Base-by-base conservation (phyloP, 2,329 filamentous ascomycete genomes). In the Trichophyton mentagrophytes region DNA sequence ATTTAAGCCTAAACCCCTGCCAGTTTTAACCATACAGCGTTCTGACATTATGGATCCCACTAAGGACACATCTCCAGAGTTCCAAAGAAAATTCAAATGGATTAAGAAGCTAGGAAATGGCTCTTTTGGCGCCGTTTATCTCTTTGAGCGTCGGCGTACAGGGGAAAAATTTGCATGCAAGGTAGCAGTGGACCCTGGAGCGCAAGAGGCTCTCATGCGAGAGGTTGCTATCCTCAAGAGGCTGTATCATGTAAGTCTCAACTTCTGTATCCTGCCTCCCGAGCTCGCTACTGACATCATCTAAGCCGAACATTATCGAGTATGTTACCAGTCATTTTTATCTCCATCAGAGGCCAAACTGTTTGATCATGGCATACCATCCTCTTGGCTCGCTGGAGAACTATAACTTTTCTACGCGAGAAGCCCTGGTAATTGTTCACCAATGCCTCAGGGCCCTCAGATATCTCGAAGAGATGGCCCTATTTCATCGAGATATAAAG, bases 361-460 rank as follows among this genome's bases (percentile, higher is more conserved):
- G 55, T n/a, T 42, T 57, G 13, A 40, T 61, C 0, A 61, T 59
- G 60, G 57, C 51, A 9, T 61, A 61, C 57, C 47, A 59, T 25
- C 57, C 44, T 3, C 30, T 55, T 49, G 60, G 60, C 13, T 55
- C 17, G 17, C 36, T 59, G 51, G 33, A 36, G 4, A 15, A 53
- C 13, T 22, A 20, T 4, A 13, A 27, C 63, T 67, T 7, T 36
- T 25, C 57, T 78, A 81, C 61, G 71, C 77, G 1, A 76, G 82
- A 64, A 2, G 8, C 51, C 7, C 44, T 56, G 6, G 27, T 40
- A 33, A 20, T 58, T 36, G 17, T 59, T 5, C 47, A 27, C 6
- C 60, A 61, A 27, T 47, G 42, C 40, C 60, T 61, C 36, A 46
- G 36, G 22, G 60, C 53, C 6, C 20, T 59, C 17, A 25, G 46